A percentile compares a stretch with the other conserved stretches of the same genome.
These are phyloP conservation scores for Rhizophlyctis rosea DNA, from an alignment of 192 early-diverging fungal species.

Conservation along the genomic window DNA sequence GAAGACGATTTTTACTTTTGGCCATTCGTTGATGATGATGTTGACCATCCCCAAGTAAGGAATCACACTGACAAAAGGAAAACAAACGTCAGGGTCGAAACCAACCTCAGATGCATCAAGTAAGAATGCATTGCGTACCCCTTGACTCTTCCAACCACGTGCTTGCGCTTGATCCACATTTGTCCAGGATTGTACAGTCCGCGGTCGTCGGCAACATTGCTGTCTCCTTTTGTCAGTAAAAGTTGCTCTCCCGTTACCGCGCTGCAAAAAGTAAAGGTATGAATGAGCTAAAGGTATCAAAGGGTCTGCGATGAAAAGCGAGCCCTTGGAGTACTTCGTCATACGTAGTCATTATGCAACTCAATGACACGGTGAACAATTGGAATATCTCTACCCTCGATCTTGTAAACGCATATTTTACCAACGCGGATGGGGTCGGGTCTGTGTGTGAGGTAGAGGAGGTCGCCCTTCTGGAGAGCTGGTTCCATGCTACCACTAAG, in stretches of 20 bases:
- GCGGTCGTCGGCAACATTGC: conserved; percentile 88
- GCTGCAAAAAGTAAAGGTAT: conserved; percentile 13
- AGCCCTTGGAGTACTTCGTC: background rate
- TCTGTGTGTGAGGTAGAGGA: conserved; percentile 80
- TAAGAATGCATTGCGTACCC: conserved; percentile 34
- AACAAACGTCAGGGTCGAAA: background rate
- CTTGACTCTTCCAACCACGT: conserved; percentile 87
- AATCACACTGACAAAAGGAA: conserved; percentile 48
- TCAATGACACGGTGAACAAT: conserved; percentile 96
- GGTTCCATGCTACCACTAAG: conserved; percentile 94
- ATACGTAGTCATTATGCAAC: conserved; percentile 76
- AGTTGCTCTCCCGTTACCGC: conserved; percentile 70
- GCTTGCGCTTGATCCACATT: conserved; percentile 87
- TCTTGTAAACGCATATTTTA: conserved; percentile 93
- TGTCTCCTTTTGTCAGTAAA: conserved; percentile 96
- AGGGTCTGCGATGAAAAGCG: background rate
- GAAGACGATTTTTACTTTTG: conserved; percentile 82
- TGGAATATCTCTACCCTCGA: conserved; percentile 82
- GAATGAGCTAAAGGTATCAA: background rate
- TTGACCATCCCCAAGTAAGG: conserved; percentile 95
- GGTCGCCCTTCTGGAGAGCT: conserved; percentile 90
- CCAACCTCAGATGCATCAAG: background rate
- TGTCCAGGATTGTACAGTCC: conserved; percentile 76
- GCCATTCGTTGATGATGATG: conserved; percentile 94
- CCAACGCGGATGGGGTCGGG: conserved; percentile 75